These are phyloP conservation scores for Dimargaris cristalligena DNA, from an alignment of 192 early-diverging fungal genomes.

Conservation along the genomic window DNA sequence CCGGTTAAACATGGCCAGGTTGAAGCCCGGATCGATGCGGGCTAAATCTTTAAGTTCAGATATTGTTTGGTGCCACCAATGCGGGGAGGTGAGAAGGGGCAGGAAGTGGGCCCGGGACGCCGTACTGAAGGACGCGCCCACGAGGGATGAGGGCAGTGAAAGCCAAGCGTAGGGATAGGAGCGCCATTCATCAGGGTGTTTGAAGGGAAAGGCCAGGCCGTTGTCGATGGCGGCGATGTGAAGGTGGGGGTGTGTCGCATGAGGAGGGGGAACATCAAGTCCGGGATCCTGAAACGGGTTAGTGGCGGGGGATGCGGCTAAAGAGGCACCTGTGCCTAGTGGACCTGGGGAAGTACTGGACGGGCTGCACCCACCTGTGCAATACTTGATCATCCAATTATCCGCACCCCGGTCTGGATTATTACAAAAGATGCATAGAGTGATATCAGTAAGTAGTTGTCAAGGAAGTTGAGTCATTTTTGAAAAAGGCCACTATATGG, in stretches of 20 bases:
- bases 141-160: constrained; percentile 41
- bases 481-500: too few species aligned
- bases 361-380: constrained; percentile 15
- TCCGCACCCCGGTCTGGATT: constrained; percentile 39
- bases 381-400: constrained; percentile 79
- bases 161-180: constrained; percentile 89
- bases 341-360: too few species aligned
- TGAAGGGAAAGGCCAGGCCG: constrained; percentile 83
- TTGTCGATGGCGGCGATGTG: constrained; percentile 84
- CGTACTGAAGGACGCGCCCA: constrained; percentile 45
- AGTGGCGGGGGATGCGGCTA: too few species aligned
- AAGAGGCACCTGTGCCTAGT: too few species aligned
- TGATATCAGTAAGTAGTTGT: too few species aligned
- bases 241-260: constrained; percentile 28
- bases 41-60: constrained; percentile 47
- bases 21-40: constrained; percentile 57
- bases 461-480: too few species aligned
- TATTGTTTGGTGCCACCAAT: constrained; percentile 69
- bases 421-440: too few species aligned
- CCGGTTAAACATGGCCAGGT: constrained; percentile 56
- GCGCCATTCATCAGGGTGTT: constrained; percentile 76
- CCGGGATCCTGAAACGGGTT: too few species aligned
- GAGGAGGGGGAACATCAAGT: too few species aligned
- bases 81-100: constrained; percentile 41
- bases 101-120: constrained; percentile 50